phyloP scores from a whole-genome alignment of 176 grass and related monocot genomes.

The Guadua angustifolia region DNA sequence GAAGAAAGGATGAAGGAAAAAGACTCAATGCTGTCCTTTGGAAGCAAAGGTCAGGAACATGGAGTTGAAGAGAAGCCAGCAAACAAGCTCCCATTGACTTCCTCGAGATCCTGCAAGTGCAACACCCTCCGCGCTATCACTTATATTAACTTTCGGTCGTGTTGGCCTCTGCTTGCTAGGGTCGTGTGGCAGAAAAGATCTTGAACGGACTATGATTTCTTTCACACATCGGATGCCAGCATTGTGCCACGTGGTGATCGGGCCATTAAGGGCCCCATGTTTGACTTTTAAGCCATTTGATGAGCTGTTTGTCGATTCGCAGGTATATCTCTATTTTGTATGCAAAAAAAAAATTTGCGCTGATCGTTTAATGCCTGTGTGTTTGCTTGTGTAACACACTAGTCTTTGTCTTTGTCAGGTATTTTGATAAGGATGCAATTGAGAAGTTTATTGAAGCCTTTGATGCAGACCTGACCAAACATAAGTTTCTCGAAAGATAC shows the following conservation, averaged over 20 bases:
- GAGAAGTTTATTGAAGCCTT: slow-evolving; percentile 80
- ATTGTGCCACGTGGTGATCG: slow-evolving; percentile 73
- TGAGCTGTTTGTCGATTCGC: slow-evolving; percentile 80
- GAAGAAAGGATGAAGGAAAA: slow-evolving; percentile 19
- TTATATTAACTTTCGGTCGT: slow-evolving; percentile 33
- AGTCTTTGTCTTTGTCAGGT: slow-evolving; percentile 47
- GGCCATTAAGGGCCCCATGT: slow-evolving; percentile 57
- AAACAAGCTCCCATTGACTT: slow-evolving; percentile 50
- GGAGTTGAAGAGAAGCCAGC: slow-evolving; percentile 54
- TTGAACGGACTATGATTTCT: slow-evolving; percentile 76
- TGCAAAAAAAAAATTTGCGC: background rate
- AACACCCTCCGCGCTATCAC: background rate
- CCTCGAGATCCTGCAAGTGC: slow-evolving; percentile 56
- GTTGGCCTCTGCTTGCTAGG: slow-evolving; percentile 6
- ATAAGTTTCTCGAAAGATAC: slow-evolving; percentile 77
- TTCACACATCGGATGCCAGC: slow-evolving; percentile 67
- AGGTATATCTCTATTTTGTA: slow-evolving; percentile 47
- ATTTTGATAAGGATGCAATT: slow-evolving; percentile 69
- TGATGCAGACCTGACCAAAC: slow-evolving; percentile 61
- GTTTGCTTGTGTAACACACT: background rate
- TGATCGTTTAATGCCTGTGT: slow-evolving; percentile 23
- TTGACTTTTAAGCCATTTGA: slow-evolving; percentile 96
- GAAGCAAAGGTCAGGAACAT: slow-evolving; percentile 54
- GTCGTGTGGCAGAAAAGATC: slow-evolving; percentile 72
- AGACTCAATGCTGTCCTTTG: slow-evolving; percentile 31